A percentile compares a stretch with the other conserved stretches of the same genome.
phyloP scores from a whole-genome alignment of 768 basidiomycete genomes.

The Phylloporus arenicola region DNA sequence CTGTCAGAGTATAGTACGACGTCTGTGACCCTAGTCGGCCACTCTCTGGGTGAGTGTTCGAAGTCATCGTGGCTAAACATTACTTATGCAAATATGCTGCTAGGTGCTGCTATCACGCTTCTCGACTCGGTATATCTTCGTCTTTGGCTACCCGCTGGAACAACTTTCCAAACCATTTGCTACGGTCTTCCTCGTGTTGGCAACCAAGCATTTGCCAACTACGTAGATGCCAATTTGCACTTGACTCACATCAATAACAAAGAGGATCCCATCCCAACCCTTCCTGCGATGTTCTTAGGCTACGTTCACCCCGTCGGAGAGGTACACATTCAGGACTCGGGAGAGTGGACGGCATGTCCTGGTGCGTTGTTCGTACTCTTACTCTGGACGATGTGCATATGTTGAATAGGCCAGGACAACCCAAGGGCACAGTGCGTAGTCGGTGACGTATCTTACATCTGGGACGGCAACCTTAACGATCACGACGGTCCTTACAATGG shows the following conservation, averaged over 20 bases:
- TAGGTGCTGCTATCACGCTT: conserved; percentile 35
- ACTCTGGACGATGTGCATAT: neutral
- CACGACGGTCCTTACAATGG: conserved; percentile 42
- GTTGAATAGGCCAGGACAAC: conserved; percentile 51
- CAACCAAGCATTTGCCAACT: conserved; percentile 56
- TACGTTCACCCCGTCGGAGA: conserved; percentile 40
- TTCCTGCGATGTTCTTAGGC: conserved; percentile 33
- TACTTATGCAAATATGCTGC: neutral
- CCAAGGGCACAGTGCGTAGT: conserved; percentile 31
- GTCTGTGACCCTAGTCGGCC: conserved; percentile 42
- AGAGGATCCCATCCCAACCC: conserved; percentile 36
- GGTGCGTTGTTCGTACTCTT: conserved; percentile 25
- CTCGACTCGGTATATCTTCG: conserved; percentile 38
- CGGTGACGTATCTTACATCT: conserved; percentile 35
- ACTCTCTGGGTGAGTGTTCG: conserved; percentile 33
- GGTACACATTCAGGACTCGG: conserved; percentile 40
- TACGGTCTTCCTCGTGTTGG: conserved; percentile 43
- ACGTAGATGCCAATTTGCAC: conserved; percentile 41
- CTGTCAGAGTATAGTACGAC: conserved; percentile 33
- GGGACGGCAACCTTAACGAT: conserved; percentile 35
- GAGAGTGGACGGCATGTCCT: conserved; percentile 50
- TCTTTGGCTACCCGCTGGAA: conserved; percentile 32
- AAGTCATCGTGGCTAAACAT: neutral
- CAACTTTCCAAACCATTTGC: conserved; percentile 26
- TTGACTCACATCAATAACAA: conserved; percentile 55